Evolutionary conservation across 2,329 filamentous ascomycete genomes (phyloP).

Genomic region (Pseudogymnoascus sp.): DNA sequence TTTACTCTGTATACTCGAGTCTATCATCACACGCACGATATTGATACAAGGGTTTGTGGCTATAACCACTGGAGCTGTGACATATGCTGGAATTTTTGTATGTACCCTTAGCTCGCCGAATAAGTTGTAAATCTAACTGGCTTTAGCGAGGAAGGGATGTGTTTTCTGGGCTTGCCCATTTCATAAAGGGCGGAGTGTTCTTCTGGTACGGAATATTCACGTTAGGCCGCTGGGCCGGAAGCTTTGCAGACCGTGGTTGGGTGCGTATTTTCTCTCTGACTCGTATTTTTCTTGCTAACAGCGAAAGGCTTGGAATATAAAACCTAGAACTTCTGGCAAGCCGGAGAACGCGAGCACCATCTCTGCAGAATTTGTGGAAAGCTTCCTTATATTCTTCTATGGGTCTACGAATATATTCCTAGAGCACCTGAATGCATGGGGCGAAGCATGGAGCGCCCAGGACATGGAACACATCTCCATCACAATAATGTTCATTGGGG

Average conservation of each 20-base stretch:
- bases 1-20: constrained; percentile 54
- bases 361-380: constrained; percentile 84
- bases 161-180: constrained; percentile 82
- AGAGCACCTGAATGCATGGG: constrained; percentile 74
- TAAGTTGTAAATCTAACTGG: background rate
- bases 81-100: constrained; percentile 80
- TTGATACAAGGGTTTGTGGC: constrained; percentile 71
- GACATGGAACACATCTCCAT: constrained; percentile 93
- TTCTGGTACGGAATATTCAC: constrained; percentile 84
- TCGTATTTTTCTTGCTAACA: constrained; percentile 19
- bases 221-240: constrained; percentile 78
- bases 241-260: constrained; percentile 85
- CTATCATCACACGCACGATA: constrained; percentile 67
- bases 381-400: constrained; percentile 83
- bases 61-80: constrained; percentile 64
- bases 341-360: constrained; percentile 57
- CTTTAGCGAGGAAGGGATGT: constrained; percentile 58
- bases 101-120: constrained; percentile 33
- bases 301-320: constrained; percentile 75
- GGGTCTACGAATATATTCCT: constrained; percentile 86
- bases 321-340: constrained; percentile 43
- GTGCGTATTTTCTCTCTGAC: constrained; percentile 44
- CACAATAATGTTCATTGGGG: constrained; percentile 87
- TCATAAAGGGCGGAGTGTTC: constrained; percentile 87
- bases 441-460: constrained; percentile 63